Conservation (phyloP, 2,329 filamentous ascomycete genomes). For the Alternaria arbusti region DNA sequence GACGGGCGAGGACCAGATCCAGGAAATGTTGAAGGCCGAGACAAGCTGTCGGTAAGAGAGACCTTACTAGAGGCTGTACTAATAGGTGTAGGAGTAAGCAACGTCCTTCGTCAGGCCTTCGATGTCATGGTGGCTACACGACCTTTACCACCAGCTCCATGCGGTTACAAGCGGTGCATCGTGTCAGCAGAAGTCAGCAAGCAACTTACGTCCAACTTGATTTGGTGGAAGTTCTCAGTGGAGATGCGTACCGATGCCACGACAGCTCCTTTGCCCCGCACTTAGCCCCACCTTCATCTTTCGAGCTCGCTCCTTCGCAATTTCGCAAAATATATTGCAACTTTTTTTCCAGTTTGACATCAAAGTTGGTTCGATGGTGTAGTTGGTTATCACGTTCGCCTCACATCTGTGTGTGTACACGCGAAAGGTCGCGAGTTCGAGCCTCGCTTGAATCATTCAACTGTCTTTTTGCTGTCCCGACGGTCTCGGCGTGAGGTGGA, state of each 20-base stretch:
- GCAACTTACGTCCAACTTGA: neutral
- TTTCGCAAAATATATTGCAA: neutral
- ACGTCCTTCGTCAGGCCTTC: neutral
- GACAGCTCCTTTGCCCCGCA: neutral
- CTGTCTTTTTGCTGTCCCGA: constrained; percentile 3
- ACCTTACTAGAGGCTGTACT: neutral
- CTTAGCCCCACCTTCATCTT: neutral
- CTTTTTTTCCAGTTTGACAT: neutral
- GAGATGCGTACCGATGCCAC: neutral
- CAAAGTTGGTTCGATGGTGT: constrained; percentile 27
- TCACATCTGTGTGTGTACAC: constrained; percentile 19
- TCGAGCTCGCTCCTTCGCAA: neutral
- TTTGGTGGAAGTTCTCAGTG: neutral
- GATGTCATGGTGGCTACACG: neutral
- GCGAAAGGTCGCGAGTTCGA: constrained; percentile 37
- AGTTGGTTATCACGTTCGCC: constrained; percentile 39
- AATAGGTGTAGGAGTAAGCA: neutral
- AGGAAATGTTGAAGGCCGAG: too few species aligned
- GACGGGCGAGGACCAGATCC: neutral
- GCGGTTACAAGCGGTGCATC: neutral
- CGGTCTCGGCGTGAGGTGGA: neutral
- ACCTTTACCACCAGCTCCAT: neutral
- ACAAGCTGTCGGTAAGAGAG: neutral
- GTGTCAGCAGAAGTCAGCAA: neutral
- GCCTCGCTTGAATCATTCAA: constrained; percentile 27